Base-by-base conservation (phyloP, 1,284 basidiomycete species). In the Leccinum pallidistipes region DNA sequence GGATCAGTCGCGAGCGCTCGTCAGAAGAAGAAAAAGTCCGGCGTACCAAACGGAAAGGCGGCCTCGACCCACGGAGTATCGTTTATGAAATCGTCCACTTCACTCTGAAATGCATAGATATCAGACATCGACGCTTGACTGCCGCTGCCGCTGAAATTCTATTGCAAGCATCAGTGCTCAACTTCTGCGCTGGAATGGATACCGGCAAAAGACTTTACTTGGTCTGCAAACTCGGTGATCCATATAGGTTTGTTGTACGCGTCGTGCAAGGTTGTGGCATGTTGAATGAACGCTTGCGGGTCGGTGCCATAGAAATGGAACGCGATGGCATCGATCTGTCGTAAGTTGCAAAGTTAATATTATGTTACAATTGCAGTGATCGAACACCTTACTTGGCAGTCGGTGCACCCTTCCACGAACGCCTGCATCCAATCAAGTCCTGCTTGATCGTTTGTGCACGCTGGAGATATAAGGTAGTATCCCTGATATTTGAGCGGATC, bases 211-310 rank as follows among this genome's bases (percentile, higher is more conserved):
- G 16, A 29, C 8, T 52, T 16, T 65, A 86, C 86, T 77, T 85
- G 79, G 76, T 86, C 86, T 60, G 87, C 88, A 66, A 83, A 86
- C 71, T 92, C 92, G 6, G 90, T 91, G 58, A 90, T 74, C 81
- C 83, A 85, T 64, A 93, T 79, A 14, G 78, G 77, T 58, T 74
- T 69, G 27, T 75, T 65, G 71, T 86, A 91, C 1, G 79, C 76
- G 32, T 74, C 68, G 70, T 91, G 78, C 71, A 83, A 84, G 27
- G 80, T 73, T 7, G 76, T 70, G 50, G 90, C 72, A 66, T 87
- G 86, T 5, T 66, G 60, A 53, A 85, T 80, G 68, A 93, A 81
- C 12, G 77, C 78, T 0, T 78, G 60, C 0, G 82, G 68, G 11
- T 79, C 70, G 16, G 80, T 83, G 60, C 84, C 87, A 69, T 94